Evolutionary conservation across 129 eudicot genomes (phyloP).

Genomic region (Ambrosia trifida): DNA sequence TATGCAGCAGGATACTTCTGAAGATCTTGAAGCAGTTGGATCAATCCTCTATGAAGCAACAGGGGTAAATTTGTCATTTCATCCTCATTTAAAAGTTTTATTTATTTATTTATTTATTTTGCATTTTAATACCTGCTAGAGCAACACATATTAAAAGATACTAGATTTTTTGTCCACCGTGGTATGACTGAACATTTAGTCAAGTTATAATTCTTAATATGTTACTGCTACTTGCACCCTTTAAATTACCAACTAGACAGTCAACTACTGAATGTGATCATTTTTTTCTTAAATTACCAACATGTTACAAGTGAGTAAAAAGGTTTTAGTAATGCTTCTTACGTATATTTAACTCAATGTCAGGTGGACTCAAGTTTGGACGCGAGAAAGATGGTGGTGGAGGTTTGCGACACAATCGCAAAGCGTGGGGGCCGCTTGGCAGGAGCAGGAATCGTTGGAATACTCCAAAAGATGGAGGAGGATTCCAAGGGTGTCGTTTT

Average conservation of each 20-base stretch:
- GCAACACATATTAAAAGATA: too few relatives aligned
- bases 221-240: too few relatives aligned
- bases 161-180: too few relatives aligned
- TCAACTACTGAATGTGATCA: too few relatives aligned
- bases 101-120: background rate
- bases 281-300: too few relatives aligned
- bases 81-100: background rate
- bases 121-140: background rate
- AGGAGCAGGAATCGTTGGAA: slow-evolving; percentile 84
- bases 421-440: slow-evolving; percentile 86
- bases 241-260: too few relatives aligned
- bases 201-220: too few relatives aligned
- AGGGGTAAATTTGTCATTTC: slow-evolving; percentile 49
- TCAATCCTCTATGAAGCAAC: slow-evolving; percentile 52
- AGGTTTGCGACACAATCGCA: slow-evolving; percentile 70
- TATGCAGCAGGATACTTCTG: slow-evolving; percentile 77
- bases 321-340: too few relatives aligned
- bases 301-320: too few relatives aligned
- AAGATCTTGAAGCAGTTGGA: slow-evolving; percentile 63
- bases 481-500: slow-evolving; percentile 63
- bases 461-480: slow-evolving; percentile 80
- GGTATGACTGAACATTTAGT: too few relatives aligned
- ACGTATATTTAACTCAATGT: background rate
- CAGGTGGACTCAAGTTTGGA: slow-evolving; percentile 54
- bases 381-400: slow-evolving; percentile 53